Conservation (phyloP, 169 alveolate genomes). For the Amoebophrya sp. region DNA sequence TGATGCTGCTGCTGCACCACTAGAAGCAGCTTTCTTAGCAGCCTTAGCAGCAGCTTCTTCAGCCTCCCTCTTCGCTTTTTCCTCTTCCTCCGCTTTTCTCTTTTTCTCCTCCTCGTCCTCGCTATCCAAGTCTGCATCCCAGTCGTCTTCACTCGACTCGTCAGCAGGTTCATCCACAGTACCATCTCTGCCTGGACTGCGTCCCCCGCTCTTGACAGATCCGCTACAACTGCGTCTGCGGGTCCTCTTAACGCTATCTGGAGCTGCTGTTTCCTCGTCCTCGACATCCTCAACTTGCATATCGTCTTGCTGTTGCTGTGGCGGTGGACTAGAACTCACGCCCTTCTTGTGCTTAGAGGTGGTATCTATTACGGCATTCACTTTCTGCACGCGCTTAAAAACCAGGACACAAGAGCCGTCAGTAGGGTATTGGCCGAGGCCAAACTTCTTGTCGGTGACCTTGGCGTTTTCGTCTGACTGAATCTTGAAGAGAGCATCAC, state of each 20-base stretch:
- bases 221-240: background rate
- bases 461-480: background rate
- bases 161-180: background rate
- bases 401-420: background rate
- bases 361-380: background rate
- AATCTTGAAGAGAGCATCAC: background rate
- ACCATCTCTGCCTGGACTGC: background rate
- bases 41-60: background rate
- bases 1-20: background rate
- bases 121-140: background rate
- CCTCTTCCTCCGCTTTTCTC: background rate
- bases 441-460: slow-evolving; percentile 13
- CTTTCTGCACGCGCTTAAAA: background rate
- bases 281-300: background rate
- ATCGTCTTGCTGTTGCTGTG: background rate
- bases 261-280: background rate
- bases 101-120: background rate
- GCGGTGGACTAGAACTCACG: too few relatives aligned
- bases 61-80: background rate
- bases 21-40: background rate
- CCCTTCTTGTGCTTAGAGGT: background rate
- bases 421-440: background rate
- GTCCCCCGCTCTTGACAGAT: background rate
- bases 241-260: background rate
- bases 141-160: background rate